Percentiles rank a stretch among this genome's conserved stretches.
Evolutionary conservation across 345 rosid species (phyloP).

Genomic region (Moricandia arvensis): DNA sequence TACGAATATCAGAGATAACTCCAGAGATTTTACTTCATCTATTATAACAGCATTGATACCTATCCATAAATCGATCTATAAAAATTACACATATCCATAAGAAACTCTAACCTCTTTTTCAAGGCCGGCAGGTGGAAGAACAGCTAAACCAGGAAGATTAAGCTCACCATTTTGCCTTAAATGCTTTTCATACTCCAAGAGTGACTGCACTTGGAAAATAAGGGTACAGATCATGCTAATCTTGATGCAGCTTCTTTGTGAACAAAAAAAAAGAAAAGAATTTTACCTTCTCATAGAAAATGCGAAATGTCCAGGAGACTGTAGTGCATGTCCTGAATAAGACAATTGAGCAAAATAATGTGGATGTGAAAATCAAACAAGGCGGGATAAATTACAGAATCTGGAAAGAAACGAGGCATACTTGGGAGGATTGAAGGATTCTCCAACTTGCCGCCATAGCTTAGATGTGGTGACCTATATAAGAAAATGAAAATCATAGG

Average conservation of each 20-base stretch:
- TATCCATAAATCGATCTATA: conserved; percentile 4
- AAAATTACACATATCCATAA: not conserved
- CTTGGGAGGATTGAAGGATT: conserved; percentile 95
- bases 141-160: conserved; percentile 61
- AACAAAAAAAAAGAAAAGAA: not conserved
- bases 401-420: conserved; percentile 41
- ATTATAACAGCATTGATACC: not conserved
- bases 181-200: conserved; percentile 81
- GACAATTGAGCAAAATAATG: not conserved
- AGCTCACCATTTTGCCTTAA: conserved; percentile 69
- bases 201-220: conserved; percentile 53
- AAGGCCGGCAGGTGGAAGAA: conserved; percentile 48
- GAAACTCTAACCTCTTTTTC: conserved; percentile 64
- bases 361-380: conserved; percentile 1
- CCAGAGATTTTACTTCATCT: conserved; percentile 5
- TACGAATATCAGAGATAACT: not conserved
- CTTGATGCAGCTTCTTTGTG: not conserved
- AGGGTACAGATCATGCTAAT: conserved; percentile 8
- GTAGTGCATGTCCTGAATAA: conserved; percentile 88
- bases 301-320: conserved; percentile 96
- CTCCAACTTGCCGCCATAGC: conserved; percentile 98
- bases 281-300: conserved; percentile 88
- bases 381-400: not conserved
- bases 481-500: conserved; percentile 17
- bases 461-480: conserved; percentile 80